These are phyloP conservation scores for Coemansia sp. DNA, from an alignment of 192 early-diverging fungal species.

Conservation along the genomic window DNA sequence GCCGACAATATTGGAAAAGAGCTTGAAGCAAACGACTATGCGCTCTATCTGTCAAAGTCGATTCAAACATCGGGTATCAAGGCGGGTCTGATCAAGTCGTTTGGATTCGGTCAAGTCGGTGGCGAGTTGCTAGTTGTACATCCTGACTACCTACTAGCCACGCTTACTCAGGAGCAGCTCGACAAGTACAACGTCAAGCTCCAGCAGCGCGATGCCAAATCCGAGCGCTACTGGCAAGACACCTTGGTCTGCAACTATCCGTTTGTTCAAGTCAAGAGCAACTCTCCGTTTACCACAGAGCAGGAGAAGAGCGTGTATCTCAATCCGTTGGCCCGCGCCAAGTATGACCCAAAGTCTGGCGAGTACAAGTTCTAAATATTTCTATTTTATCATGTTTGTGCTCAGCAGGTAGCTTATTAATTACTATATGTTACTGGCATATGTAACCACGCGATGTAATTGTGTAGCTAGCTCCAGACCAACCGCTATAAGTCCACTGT, in stretches of 20 bases:
- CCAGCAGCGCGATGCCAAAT: background rate
- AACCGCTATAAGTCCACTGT: background rate
- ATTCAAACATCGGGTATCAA: slow-evolving; percentile 87
- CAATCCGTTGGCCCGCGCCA: slow-evolving; percentile 21
- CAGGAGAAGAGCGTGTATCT: slow-evolving; percentile 27
- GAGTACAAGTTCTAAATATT: slow-evolving; percentile 37
- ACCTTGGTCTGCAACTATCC: slow-evolving; percentile 28
- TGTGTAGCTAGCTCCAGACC: background rate
- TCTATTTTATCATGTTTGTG: too few species aligned
- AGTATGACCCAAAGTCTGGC: slow-evolving; percentile 25
- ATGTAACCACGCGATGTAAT: too few species aligned
- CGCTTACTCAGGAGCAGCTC: slow-evolving; percentile 70
- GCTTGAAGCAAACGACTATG: slow-evolving; percentile 75
- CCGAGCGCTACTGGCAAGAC: slow-evolving; percentile 34
- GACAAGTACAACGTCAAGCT: slow-evolving; percentile 51
- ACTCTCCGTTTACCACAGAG: slow-evolving; percentile 17
- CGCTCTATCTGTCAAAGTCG: slow-evolving; percentile 68
- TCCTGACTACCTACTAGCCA: slow-evolving; percentile 84
- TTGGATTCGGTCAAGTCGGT: slow-evolving; percentile 93
- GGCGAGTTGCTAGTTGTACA: slow-evolving; percentile 85
- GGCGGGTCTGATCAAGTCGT: slow-evolving; percentile 88
- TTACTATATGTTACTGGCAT: too few species aligned
- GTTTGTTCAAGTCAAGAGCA: slow-evolving; percentile 31
- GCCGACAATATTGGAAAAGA: slow-evolving; percentile 54
- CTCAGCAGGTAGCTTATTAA: too few species aligned